Percentiles rank a stretch among this genome's conserved stretches.
These are phyloP conservation scores for Bremia lactucae DNA, from an alignment of 352 stramenopile species.

Conservation along the genomic window DNA sequence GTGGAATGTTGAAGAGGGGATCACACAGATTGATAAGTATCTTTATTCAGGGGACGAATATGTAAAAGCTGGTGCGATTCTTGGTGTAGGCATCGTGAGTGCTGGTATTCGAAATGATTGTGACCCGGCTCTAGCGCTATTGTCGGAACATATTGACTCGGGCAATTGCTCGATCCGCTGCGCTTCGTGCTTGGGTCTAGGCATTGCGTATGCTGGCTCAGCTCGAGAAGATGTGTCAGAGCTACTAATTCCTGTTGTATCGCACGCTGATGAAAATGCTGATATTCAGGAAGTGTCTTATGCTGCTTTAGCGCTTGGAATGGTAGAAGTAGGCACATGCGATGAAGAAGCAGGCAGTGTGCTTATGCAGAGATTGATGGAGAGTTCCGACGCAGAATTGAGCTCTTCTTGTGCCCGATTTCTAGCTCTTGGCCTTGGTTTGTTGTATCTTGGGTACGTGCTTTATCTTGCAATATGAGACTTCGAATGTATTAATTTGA, in stretches of 20 bases:
- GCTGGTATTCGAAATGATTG: slow-evolving; percentile 93
- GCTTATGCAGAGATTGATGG: slow-evolving; percentile 97
- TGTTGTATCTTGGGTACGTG: slow-evolving; percentile 95
- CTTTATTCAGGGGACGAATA: slow-evolving; percentile 97
- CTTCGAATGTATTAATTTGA: too few species aligned
- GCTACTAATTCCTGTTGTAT: slow-evolving; percentile 91
- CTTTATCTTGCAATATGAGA: slow-evolving; percentile 5
- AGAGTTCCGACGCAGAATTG: slow-evolving; percentile 94
- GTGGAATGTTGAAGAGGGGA: slow-evolving; percentile 99
- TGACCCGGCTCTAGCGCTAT: slow-evolving; percentile 93
- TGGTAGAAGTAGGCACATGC: slow-evolving; percentile 97
- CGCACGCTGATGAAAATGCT: slow-evolving; percentile 83
- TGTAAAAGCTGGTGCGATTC: slow-evolving; percentile 95
- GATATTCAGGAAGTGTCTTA: slow-evolving; percentile 89
- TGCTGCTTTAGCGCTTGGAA: slow-evolving; percentile 92
- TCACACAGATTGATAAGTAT: slow-evolving; percentile 99
- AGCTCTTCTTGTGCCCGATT: slow-evolving; percentile 94
- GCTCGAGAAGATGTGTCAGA: slow-evolving; percentile 96
- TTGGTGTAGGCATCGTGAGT: slow-evolving; percentile 94
- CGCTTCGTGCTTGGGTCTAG: slow-evolving; percentile 91
- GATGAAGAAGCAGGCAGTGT: slow-evolving; percentile 94
- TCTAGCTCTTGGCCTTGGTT: slow-evolving; percentile 92
- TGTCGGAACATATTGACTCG: slow-evolving; percentile 95
- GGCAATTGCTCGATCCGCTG: slow-evolving; percentile 91
- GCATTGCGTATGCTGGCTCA: slow-evolving; percentile 96